Evolutionary conservation across 257 asterid species (phyloP), one percentile per base, ranked within the genome.

Genomic region (Solanum neorickii): DNA sequence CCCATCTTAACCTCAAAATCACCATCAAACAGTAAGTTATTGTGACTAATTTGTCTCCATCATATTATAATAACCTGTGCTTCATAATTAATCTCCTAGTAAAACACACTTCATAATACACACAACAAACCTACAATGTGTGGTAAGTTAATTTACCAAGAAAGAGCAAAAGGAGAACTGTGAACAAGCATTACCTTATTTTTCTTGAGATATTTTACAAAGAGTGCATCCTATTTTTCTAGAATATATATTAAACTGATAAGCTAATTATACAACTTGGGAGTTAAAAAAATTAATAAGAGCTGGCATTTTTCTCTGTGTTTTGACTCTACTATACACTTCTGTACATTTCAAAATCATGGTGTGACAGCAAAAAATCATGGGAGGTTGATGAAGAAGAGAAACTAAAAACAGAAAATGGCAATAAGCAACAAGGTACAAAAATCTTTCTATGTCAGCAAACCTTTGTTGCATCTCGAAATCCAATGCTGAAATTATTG

Each of bases 401-500:
- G 25, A 86, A 60, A 35, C 70, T 27, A 75, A 86, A 31, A 44
- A 87, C 72, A 78, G 83, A 85, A 44, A 85, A 4, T 21, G 42
- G 44, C 37, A 85, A 69, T 11, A 69, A 86, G 31, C 21, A 78
- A 59, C 47, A 20, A 52, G 25, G 74, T 37, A 62, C 42, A 77
- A 56, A 37, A 46, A 35, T 72, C 72, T 87, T 75, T 12, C 29
- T 66, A 20, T 46, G 66, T 88, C 80, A 88, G 72, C 73, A 73
- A 56, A 86, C 90, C 23, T 82, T 88, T 62, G 86, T 23, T 56
- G 90, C 37, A 23, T 83, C 90, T 49, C 87, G 69, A 23, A 82
- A 49, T 72, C 87, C 88, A 41, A 86, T 84, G 85, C 31, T 82
- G 75, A 83, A 82, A 83, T 77, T 83, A 83, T 75, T 86, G 25